Base-by-base conservation (phyloP, 2,329 filamentous ascomycete species). In the Zalaria sp. region DNA sequence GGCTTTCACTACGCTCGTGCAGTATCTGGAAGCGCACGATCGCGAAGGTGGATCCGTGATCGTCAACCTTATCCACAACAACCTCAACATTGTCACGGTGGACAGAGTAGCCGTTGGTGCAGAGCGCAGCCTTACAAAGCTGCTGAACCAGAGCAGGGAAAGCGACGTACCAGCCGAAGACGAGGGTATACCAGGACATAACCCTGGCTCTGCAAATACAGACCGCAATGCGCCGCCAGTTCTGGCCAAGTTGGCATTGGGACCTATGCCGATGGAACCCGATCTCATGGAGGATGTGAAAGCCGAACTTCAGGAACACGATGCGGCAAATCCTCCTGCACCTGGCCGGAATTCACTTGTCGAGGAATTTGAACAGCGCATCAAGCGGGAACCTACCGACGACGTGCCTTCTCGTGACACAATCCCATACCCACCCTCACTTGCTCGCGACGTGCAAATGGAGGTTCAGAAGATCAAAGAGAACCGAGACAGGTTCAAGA, bases 401-500 rank as follows among this genome's bases (percentile, higher is more conserved):
- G 91, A 96, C 56, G 46, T 44, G 8, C 88, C 88, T 2, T 80
- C 69, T 38, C 76, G 88, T 35, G 72, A 81, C 10, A 81, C 88
- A 25, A 74, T 96, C 25, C 89, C 91, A 2, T 76, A 93, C 25
- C 91, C 91, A 1, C 83, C 87, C 4, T 93, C 89, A 0, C 76
- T 87, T 11, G 86, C 87, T 3, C 75, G 88, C 46, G 91, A 98
- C 53, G 87, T 98, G 5, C 77, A 85, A 27, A 84, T 95, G 66
- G 91, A 96, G 60, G 87, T 96, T 53, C 85, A 91, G 55, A 91
- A 89, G 57, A 78, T 96, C 6, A 84, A 86, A 49, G 91, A 98
- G 60, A 85, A 93, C 54, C 79, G 91, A 25, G 89, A 96, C 54
- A 76, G 89, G 11, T 93, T 95, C 59, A 82, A 78, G 56, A 89